Percentiles rank a stretch among this genome's conserved stretches.
These are phyloP conservation scores for Gnomoniopsis sp. DNA, from an alignment of 2,329 filamentous ascomycete species.

Conservation along the genomic window DNA sequence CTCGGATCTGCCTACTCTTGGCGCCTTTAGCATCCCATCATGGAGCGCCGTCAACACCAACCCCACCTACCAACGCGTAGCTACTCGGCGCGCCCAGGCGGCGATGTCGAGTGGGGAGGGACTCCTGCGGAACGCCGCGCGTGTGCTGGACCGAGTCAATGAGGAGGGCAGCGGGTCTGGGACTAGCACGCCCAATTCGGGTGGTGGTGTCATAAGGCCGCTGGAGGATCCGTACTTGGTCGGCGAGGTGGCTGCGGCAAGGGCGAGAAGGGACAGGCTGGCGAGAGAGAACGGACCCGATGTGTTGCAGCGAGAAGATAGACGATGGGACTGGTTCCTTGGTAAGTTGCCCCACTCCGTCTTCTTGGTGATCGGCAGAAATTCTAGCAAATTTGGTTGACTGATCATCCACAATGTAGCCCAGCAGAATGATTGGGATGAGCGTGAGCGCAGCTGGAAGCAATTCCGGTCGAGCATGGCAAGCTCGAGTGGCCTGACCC, in stretches of 20 bases:
- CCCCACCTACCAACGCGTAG: constrained; percentile 61
- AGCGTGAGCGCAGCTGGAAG: constrained; percentile 47
- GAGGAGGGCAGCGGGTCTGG: constrained; percentile 26
- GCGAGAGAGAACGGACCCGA: constrained; percentile 54
- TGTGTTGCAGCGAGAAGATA: constrained; percentile 53
- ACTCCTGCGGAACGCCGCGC: constrained; percentile 25
- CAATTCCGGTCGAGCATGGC: constrained; percentile 21
- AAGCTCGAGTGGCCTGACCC: constrained; percentile 4
- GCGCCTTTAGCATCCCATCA: constrained; percentile 54
- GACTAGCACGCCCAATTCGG: constrained; percentile 19
- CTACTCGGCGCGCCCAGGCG: constrained; percentile 52
- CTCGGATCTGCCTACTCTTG: constrained; percentile 39
- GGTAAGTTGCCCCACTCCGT: constrained; percentile 36
- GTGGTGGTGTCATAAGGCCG: constrained; percentile 36
- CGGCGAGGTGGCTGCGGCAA: constrained; percentile 59
- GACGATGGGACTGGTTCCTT: constrained; percentile 59
- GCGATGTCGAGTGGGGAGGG: constrained; percentile 31
- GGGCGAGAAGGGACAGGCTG: constrained; percentile 54
- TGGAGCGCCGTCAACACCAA: constrained; percentile 56
- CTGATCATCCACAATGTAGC: constrained; percentile 33
- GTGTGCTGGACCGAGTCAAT: constrained; percentile 33
- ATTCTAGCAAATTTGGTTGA: not conserved
- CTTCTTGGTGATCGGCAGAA: not conserved
- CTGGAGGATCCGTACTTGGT: constrained; percentile 67
- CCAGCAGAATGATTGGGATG: constrained; percentile 48